Evolutionary conservation across 768 basidiomycete genomes (phyloP).

Genomic region (Termitomyces sp.): DNA sequence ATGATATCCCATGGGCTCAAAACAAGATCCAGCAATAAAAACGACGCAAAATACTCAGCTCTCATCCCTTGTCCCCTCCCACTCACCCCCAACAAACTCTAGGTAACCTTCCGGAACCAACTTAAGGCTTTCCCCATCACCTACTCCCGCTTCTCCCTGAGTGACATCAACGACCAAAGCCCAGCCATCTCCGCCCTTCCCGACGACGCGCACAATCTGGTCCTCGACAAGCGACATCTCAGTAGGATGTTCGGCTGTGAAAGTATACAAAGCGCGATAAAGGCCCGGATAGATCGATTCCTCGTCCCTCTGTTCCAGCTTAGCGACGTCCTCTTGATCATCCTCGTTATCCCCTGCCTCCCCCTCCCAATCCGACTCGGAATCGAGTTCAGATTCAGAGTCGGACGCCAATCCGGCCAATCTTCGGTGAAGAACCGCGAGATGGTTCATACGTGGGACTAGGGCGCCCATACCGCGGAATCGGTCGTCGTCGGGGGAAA

Average conservation of each 20-base stretch:
- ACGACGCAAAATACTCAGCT: too few species aligned
- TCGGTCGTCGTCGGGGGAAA: neutral
- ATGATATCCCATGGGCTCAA: too few species aligned
- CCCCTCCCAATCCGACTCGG: neutral
- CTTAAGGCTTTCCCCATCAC: neutral
- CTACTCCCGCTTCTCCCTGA: too few species aligned
- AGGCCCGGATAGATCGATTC: slow-evolving; percentile 32
- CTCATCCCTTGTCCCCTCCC: too few species aligned
- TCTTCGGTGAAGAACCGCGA: neutral
- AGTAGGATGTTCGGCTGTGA: neutral
- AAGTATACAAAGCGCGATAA: neutral
- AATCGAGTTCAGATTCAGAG: neutral
- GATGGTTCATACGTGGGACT: neutral
- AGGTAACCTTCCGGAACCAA: neutral
- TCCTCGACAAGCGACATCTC: neutral
- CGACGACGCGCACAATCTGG: neutral
- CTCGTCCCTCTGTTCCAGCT: slow-evolving; percentile 26
- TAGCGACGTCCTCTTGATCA: slow-evolving; percentile 20
- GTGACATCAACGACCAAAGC: neutral
- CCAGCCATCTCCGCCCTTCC: neutral
- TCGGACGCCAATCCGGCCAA: neutral
- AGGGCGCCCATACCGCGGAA: neutral
- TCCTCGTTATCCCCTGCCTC: slow-evolving; percentile 25
- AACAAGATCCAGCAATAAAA: too few species aligned
- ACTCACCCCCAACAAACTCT: neutral